Conservation (phyloP, 208 protist genomes). For the Crithidia thermophila region DNA sequence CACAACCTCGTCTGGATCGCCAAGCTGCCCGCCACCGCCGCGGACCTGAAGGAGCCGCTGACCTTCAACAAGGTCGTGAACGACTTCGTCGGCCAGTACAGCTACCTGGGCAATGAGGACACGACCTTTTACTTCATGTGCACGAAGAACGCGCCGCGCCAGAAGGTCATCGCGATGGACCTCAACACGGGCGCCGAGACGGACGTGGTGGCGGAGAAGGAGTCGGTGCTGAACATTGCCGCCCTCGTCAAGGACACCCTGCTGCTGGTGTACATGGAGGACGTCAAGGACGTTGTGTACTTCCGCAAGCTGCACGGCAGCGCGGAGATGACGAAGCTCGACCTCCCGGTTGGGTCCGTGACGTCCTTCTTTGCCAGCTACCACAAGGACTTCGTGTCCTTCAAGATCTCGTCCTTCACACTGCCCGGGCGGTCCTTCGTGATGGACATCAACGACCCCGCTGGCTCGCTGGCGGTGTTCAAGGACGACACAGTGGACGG, state of each 20-base stretch:
- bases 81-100: constrained; percentile 89
- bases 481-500: constrained; percentile 77
- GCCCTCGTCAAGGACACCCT: constrained; percentile 73
- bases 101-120: constrained; percentile 90
- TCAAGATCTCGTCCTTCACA: constrained; percentile 93
- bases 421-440: constrained; percentile 83
- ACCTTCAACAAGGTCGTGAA: constrained; percentile 74
- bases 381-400: constrained; percentile 80
- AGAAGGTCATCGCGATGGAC: constrained; percentile 88
- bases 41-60: constrained; percentile 47
- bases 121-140: constrained; percentile 87
- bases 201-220: constrained; percentile 73
- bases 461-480: constrained; percentile 61
- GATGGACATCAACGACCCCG: constrained; percentile 75
- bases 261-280: constrained; percentile 88
- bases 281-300: constrained; percentile 95
- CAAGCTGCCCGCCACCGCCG: constrained; percentile 42
- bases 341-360: constrained; percentile 85
- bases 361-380: constrained; percentile 47
- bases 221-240: constrained; percentile 70
- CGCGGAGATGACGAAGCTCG: constrained; percentile 39
- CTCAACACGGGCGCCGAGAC: constrained; percentile 43
- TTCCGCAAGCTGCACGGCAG: constrained; percentile 52
- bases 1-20: constrained; percentile 86
- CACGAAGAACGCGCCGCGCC: constrained; percentile 88